Evolutionary conservation across 441 rosid genomes (phyloP), one percentile per base, ranked within the genome.

Genomic region (Gossypium schwendimanii): DNA sequence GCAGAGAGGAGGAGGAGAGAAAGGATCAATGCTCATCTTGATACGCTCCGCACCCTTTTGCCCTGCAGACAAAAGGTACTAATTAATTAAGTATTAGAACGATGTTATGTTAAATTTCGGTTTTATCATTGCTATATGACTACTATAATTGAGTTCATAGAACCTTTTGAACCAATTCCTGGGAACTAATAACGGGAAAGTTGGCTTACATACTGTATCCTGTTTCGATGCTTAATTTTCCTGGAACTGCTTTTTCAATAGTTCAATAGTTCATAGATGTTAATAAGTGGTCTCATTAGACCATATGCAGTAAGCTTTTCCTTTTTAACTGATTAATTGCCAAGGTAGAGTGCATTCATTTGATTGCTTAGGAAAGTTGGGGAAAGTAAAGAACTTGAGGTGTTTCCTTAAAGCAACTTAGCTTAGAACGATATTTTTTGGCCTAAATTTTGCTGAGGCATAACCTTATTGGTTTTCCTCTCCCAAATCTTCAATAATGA

Each of bases 1-100:
- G 95, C 95, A 2, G 95, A 90, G 83, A 87, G 90, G 82, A 83
- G 95, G 69, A 82, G 95, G 53, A 88, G 95, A 47, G 95, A 90
- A 73, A 84, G 95, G 81, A 90, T 90, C 85, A 90, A 90, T 77
- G 83, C 91, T 39, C 92, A 90, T 77, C 87, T 90, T 23, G 82
- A 77, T 66, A 83, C 87, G 11, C 92, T 88, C 39, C 95, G 92
- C 5, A 78, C 86, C 20, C 86, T 90, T 63, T 77, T 88, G 18
- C 87, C 92, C 73, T 81, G 77, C 86, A 75, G 78, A 6, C 85
- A 77, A n/a, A 90, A 88, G 92, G 95, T 89, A 26, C 36, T 14
- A 12, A 24, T 21, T 55, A 7, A 55, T 55, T 55, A 21, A 39
- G 31, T 63, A 12, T 21, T 21, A 41, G 17, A 3, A 18, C 1